Percentiles rank a stretch among this genome's conserved stretches.
phyloP scores from a whole-genome alignment of 306 rosid species.

The Cucumis melo region DNA sequence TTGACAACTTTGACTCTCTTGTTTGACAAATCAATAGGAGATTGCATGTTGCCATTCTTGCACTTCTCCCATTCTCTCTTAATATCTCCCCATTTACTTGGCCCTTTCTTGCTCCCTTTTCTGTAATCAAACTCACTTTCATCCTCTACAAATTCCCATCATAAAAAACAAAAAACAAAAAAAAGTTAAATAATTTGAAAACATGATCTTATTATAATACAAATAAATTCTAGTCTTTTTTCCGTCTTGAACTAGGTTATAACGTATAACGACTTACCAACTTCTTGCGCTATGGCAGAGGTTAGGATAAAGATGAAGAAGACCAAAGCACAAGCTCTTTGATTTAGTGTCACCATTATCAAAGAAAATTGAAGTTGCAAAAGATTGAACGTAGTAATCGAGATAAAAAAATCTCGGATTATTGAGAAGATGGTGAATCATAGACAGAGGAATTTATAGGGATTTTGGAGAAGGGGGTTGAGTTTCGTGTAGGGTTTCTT shows the following conservation, averaged over 20 bases:
- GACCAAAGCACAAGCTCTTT: neutral
- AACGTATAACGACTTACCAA: conserved; percentile 24
- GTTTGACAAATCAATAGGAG: conserved; percentile 47
- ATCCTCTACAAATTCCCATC: conserved; percentile 3
- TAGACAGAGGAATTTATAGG: neutral
- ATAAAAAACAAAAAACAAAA: neutral
- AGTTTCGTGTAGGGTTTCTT: neutral
- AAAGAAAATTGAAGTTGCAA: neutral
- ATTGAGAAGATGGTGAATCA: neutral
- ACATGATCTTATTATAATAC: too few relatives aligned
- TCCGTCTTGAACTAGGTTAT: neutral
- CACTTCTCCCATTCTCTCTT: conserved; percentile 42
- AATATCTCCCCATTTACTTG: conserved; percentile 13
- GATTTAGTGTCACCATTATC: neutral
- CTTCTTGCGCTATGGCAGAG: conserved; percentile 43
- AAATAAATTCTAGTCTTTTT: too few relatives aligned
- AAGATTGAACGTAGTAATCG: neutral
- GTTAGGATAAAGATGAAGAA: neutral
- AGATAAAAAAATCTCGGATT: neutral
- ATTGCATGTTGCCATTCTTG: conserved; percentile 40
- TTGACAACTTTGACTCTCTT: conserved; percentile 19
- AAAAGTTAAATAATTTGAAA: too few relatives aligned
- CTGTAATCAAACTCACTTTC: conserved; percentile 15
- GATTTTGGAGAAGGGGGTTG: neutral
- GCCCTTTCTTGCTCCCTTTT: conserved; percentile 14